Base-by-base conservation (phyloP, 2,329 filamentous ascomycete species). In the Fusarium humuli region DNA sequence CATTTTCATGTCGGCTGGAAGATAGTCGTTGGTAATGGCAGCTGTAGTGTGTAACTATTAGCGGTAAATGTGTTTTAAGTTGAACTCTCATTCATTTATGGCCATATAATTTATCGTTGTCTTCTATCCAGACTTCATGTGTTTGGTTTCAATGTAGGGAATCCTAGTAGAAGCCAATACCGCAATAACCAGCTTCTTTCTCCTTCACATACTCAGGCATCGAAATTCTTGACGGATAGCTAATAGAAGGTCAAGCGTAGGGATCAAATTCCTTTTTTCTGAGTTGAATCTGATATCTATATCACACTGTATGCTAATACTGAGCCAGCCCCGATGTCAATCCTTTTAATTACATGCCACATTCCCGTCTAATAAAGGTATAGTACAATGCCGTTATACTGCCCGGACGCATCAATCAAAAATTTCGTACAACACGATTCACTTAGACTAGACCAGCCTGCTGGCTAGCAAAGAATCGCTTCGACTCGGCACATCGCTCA, bases 401-500 rank as follows among this genome's bases (percentile, higher is more conserved):
- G 16, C 18, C 18, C n/a, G 49, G 9, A 42, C 18, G 23, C 52
- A 57, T 62, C 54, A 30, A 34, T 23, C 29, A 20, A 45, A 42
- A 54, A 27, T 27, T 23, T 57, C 10, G 22, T 12, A 41, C 29
- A 53, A 20, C 7, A 32, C 30, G 8, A 20, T 44, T 6, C 20
- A 30, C 18, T 27, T 63, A 72, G 25, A 60, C 55, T 30, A 79
- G 62, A 30, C 70, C 71, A 61, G 69, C 73, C 63, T 81, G 78
- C 67, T 82, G 80, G 50, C 77, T 76, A 9, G 85, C 85, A 77
- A 91, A 91, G 78, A 91, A 91, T 74, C 86, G 88, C 80, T 92
- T 92, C 55, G 90, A 91, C 81, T 94, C 94, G 57, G 91, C 81
- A 81, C 96, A 99, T 74, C 91, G 88, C 76, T 97, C 93, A 77